Evolutionary conservation across 495 filamentous ascomycete species (phyloP), one percentile per base, ranked within the genome.

Genomic region (Talaromyces adpressus): DNA sequence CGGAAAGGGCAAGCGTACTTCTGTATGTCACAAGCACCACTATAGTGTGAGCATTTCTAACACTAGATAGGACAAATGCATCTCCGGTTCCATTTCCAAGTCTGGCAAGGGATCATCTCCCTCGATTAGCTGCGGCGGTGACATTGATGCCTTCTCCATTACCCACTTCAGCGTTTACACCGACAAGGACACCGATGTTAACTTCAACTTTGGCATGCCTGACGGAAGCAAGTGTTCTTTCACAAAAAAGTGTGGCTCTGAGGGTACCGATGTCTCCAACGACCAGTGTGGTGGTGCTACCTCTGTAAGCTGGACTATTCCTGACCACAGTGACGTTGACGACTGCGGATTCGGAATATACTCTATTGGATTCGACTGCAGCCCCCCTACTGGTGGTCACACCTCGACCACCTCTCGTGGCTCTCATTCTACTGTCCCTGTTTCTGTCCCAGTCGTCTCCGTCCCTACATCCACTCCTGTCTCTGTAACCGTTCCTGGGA

Each of bases 201-300:
- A 92, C 73, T 90, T 95, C 76, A 82, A 89, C 79, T 96, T 92
- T 75, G 79, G 78, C 69, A 93, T 96, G 90, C 83, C 86, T 3
- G 89, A 92, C 71, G 88, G 87, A 62, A 86, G 84, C 47, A 83
- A 76, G 62, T 97, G 93, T 85, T 90, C 87, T 74, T 87, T 92
- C 73, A 85, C 81, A 45, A 77, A 82, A 61, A 67, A 75, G 30
- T 94, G 90, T 82, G 80, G 77, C 59, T 75, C 83, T 56, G 77
- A 78, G 25, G 90, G 89, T 69, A 85, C 85, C 58, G 82, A 78
- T 59, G 80, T 96, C 66, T 73, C 81, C 73, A 96, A 96, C 81
- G 84, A 80, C 64, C 91, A 96, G 79, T 97, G 93, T 73, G 93
- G 92, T 82, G 92, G 93, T 76, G 93, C 93, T 63, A 89, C 81